Base-by-base conservation (phyloP, 2,329 filamentous ascomycete species). In the Calonectria hongkongensis region DNA sequence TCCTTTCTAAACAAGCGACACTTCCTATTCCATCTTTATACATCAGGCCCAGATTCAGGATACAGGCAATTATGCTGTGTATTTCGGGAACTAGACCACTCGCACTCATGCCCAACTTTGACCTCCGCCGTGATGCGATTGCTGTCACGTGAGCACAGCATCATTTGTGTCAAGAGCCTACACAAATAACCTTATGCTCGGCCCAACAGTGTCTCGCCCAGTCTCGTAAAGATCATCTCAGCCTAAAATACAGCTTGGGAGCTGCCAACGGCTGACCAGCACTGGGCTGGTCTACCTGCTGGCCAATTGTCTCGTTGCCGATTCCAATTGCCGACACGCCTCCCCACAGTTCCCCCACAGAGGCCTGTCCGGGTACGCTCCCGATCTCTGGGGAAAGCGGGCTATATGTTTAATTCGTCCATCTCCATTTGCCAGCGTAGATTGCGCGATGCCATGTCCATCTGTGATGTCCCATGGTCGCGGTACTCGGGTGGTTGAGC, bases 291-390 rank as follows among this genome's bases (percentile, higher is more conserved):
- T n/a, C 7, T 41, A 7, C 18, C 15, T 21, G 16, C 28, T 30
- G 41, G 12, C 73, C 71, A 73, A 66, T 73, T 50, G 27, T 30
- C 8, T n/a, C 39, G 72, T 56, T 75, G 74, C 74, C 72, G 74
- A 74, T 75, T 74, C 64, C 69, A 73, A 70, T 66, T 75, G 63
- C 74, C 72, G 72, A 75, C 21, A 2, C 47, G 27, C 63, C 73
- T 41, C 73, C 68, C 73, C 54, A 68, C 73, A 63, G 25, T 12
- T 50, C 66, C 48, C 65, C 72, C 62, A 39, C 62, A 63, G 51
- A 33, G 13, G 2, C 45, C 30, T 5, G 30, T 33, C 41, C 3
- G 28, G 43, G 28, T 25, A 3, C 51, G 51, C 47, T 43, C 5
- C 56, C 45, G 67, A 71, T 58, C 28, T 67, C 73, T 33, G 69